Base-by-base conservation (phyloP, 148 eudicot genomes). In the Nyssa sinensis region DNA sequence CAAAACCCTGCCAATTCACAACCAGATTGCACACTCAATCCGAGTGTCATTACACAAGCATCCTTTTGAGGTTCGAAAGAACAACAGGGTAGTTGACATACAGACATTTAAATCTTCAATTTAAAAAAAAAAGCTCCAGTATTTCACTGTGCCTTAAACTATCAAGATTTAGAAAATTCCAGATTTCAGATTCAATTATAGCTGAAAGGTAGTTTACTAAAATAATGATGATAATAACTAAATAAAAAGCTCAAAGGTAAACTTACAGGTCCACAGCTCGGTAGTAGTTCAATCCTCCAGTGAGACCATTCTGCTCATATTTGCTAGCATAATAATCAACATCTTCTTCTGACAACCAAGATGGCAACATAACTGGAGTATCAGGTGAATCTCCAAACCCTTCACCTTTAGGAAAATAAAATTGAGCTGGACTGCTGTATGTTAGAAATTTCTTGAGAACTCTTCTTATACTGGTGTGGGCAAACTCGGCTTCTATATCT, bases 261-360 rank as follows among this genome's bases (percentile, higher is more conserved):
- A 49, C 83, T 76, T 72, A 83, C 86, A 68, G 35, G 57, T 77
- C 75, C 19, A 83, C 23, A 41, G 81, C 82, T 25, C 85, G 76
- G 66, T 81, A 84, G 76, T 84, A 81, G 68, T 84, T 81, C 13
- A 84, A 8, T 7, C 75, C 82, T 21, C 84, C 84, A 1, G 84
- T 79, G 82, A 84, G 81, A 63, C 87, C 84, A 14, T 64, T 37
- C 44, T 71, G 64, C 29, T 84, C 80, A 24, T 71, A 84, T 37
- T 77, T 84, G 49, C 19, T 33, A 5, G 77, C 55, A 55, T 70
- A 84, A 63, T 81, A 84, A 64, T 81, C 84, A 23, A 81, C n/a
- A 39, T 84, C 84, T 71, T 78, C 69, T 63, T 78, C 82, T 6
- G 82, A 60, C 28, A 84, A 33, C 84, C 84, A 84, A 4, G 75